Base-by-base conservation (phyloP, 805 yeast genomes). In the Kluyveromyces starmeri region DNA sequence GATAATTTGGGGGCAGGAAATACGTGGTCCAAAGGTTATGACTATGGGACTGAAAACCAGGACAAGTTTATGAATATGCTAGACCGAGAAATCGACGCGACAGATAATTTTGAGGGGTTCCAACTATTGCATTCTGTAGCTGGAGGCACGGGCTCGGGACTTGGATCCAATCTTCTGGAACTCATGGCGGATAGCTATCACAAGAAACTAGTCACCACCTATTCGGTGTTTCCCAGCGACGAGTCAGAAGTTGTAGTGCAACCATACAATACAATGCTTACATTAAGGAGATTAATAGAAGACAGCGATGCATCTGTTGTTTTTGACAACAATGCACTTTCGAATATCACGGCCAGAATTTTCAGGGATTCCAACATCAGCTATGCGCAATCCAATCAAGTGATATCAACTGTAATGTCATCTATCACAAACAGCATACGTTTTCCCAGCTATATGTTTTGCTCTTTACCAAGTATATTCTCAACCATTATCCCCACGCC, bases 81-180 rank as follows among this genome's bases (percentile, higher is more conserved):
- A 17, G 96, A 86, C 50, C 70, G 92, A 36, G 96, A 92, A 48
- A 68, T 86, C 26, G 99, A 92, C 51, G 78, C 82, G 20, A 79
- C 95, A 45, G 97, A 94, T 43, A 80, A 80, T 37, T 62, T 86
- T 35, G 92, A 88, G 44, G 94, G 94, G 4, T 92, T 92, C 56
- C 95, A 86, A 64, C 61, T 92, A 44, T 58, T 88, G 34, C 98
- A 92, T 59, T 82, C 96, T 4, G 94, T 92, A 4, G 97, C 96
- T 0, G 99, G 99, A 23, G 99, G 99, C 25, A 92, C 98, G 0
- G 99, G 99, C 0, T 83, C 96, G 0, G 98, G 99, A 3, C 73
- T 86, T 23, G 98, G 98, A 1, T 83, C 95, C 0, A 71, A 72
- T 37, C 46, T 92, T 28, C 59, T 92, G 24, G 96, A 92, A 54